Base-by-base conservation (phyloP, 2,329 filamentous ascomycete species). In the Colletotrichum sansevieriae region DNA sequence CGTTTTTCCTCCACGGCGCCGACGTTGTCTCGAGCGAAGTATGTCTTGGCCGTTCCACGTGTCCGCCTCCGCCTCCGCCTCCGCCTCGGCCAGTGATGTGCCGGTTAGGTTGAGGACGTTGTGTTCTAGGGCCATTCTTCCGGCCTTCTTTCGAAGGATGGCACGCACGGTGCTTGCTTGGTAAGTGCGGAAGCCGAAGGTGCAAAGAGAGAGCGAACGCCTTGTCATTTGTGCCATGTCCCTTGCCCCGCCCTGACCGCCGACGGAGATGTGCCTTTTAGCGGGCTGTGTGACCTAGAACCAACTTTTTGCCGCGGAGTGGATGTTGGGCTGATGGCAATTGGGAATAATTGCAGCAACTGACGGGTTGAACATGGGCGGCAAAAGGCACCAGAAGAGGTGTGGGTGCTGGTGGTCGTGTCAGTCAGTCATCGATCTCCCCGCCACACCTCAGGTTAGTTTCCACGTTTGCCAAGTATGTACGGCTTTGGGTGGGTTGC, bases 31-130 rank as follows among this genome's bases (percentile, higher is more conserved):
- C 49, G 41, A 33, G 10, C 22, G 3, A 9, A 29, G 37, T 46
- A 33, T 55, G 29, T 55, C 62, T 64, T 13, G 57, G 20, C 9
- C 9, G 44, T 41, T 12, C 63, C 63, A 66, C 58, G 63, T 66
- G 63, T 18, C 7, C 47, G 59, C 35, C 37, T 39, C 12, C 4
- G 25, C 35, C 37, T 39, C 12, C 4, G 25, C 25, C 25, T 25
- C 25, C 59, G 57, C 63, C 63, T 54, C 56, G 15, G 29, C 29
- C 7, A 8, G 1, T 29, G 29, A 49, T 46, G 55, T 49, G 11
- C 25, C 25, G 35, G 33, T 20, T 12, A 20, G 25, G 54, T 18
- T 57, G 15, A 22, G 37, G 37, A 39, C 37, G 37, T 39, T 39
- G 37, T 15, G 37, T 39, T 39, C 37, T 15, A 39, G 37, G 9